Evolutionary conservation across 176 grass and related monocot species (phyloP), one percentile per base, ranked within the genome.

Genomic region (Triticum timopheevii): DNA sequence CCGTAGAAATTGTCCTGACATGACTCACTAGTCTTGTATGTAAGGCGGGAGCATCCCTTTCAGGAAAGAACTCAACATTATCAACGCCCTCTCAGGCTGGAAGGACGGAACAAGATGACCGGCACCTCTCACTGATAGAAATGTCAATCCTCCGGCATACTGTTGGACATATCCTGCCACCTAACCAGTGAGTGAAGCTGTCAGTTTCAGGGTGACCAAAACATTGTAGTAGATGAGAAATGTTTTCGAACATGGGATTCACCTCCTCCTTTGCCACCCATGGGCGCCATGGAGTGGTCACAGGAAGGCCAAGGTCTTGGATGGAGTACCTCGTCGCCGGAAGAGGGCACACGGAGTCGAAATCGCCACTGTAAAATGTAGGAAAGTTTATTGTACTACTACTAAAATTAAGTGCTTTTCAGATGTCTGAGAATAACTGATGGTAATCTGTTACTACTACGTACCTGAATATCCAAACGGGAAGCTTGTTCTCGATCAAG

Each of bases 21-120:
- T 49, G 49, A 13, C 35, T 84, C 73, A 79, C 1, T 64, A 6
- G 13, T 79, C 35, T 7, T 69, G 13, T 36, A 15, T 49, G 67
- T 61, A 83, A 65, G 90, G 90, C 28, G 90, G 90, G 33, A 88
- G 67, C 77, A 59, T 83, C 36, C 77, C 78, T 80, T 80, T 16
- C 7, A 95, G 79, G 73, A 95, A 95, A 25, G 15, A 86, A 3
- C 36, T 19, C 1, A 90, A 28, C 59, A 92, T 16, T 61, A 69
- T 45, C 10, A 95, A 27, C 52, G 66, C 88, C 78, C 88, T 88
- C 39, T 86, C 78, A 8, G 90, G 90, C 39, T 92, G 90, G 23
- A 76, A 47, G 7, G 65, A 87, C 20, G 93, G 87, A 71, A 95
- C 90, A 82, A 77, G 80, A 45, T 95, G 93, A 49, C 85, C 93